Evolutionary conservation across 805 yeast species (phyloP), one percentile per base, ranked within the genome.

Genomic region (Groenewaldozyma salmanticensis): DNA sequence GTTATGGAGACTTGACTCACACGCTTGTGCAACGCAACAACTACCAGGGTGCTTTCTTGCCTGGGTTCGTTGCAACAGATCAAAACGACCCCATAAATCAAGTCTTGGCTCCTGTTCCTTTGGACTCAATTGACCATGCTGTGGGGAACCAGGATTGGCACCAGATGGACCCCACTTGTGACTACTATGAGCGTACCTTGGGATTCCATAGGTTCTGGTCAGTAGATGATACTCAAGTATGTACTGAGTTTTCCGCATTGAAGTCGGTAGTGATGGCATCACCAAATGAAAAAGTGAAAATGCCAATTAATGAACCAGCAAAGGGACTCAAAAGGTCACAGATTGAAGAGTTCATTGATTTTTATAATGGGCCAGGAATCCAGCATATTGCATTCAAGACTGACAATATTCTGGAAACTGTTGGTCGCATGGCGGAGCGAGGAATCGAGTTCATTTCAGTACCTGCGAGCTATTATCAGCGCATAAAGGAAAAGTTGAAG

Each of bases 221-320:
- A 1, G 94, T 81, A 9, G 94, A 83, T 57, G 94, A 85, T 47
- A 67, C 66, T 36, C 82, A 79, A 48, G 73, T 85, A n/a, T 68
- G 71, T 38, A 83, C 95, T 0, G 75, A 73, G 40, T 75, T 64
- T 49, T 73, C 87, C 1, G 82, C 92, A 0, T 69, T 84, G 42
- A 68, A 73, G 41, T 80, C 94, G 9, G 72, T 77, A 19, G 94
- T 85, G 11, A 79, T 85, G 87, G 74, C 88, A 0, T 75, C 82
- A 5, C 62, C 68, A 11, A 73, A 77, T 49, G 83, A 79, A 13
- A 58, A 53, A 31, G 71, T 83, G 48, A 81, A 82, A 57, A 77
- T 85, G 76, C 94, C 95, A 13, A 72, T 85, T 38, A 85, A 84
- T 59, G 94, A 85, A 58, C 95, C 95, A 0, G 90, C 86, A 0